These are phyloP conservation scores for Ogataea salicorniae DNA, from an alignment of 805 yeast species.

Conservation along the genomic window DNA sequence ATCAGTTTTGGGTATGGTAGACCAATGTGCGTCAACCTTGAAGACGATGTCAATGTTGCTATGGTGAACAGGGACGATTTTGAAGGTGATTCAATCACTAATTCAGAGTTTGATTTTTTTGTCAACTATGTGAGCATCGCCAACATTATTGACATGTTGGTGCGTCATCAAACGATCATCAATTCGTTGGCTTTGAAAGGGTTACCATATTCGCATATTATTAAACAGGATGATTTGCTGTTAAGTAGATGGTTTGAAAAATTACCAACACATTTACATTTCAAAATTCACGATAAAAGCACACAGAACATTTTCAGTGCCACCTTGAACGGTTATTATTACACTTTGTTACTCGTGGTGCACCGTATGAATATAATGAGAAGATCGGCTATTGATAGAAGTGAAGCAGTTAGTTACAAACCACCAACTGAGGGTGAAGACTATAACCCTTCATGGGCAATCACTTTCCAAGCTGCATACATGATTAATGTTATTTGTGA, in stretches of 20 bases:
- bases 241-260: constrained; percentile 70
- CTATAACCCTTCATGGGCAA: constrained; percentile 61
- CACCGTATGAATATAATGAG: constrained; percentile 36
- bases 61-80: constrained; percentile 64
- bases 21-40: constrained; percentile 58
- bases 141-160: background rate
- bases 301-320: constrained; percentile 45
- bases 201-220: constrained; percentile 6
- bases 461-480: constrained; percentile 72
- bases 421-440: constrained; percentile 29
- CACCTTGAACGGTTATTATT: constrained; percentile 58
- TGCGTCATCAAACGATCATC: background rate
- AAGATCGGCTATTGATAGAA: constrained; percentile 15
- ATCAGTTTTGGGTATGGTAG: constrained; percentile 67
- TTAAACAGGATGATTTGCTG: constrained; percentile 61
- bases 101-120: background rate
- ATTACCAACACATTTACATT: constrained; percentile 55
- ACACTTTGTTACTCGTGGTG: constrained; percentile 59
- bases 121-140: background rate
- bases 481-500: constrained; percentile 50
- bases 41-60: constrained; percentile 63
- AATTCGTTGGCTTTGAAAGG: background rate
- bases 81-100: constrained; percentile 17
- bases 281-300: constrained; percentile 41
- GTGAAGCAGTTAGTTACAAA: constrained; percentile 29